phyloP scores from a whole-genome alignment of 225 moss, liverwort and hornwort genomes.

The Physcomitrium patens region DNA sequence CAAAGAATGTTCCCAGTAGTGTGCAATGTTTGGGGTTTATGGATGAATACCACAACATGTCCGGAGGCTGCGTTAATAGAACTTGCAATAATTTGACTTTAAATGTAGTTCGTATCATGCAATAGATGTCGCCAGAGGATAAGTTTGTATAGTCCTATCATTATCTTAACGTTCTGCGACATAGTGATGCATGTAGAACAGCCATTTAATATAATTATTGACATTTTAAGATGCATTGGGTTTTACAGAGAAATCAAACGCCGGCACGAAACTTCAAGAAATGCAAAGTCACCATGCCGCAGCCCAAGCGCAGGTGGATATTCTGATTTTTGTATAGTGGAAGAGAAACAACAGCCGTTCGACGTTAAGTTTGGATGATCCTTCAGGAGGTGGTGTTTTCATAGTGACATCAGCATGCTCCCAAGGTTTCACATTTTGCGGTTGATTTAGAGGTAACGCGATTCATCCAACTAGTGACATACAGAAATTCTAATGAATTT shows the following conservation, averaged over 20 bases:
- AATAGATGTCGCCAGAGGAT: neutral
- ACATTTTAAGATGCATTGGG: neutral
- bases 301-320: slow-evolving; percentile 55
- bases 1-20: neutral
- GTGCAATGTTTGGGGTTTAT: neutral
- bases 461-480: neutral
- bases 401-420: neutral
- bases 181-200: neutral
- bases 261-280: slow-evolving; percentile 44
- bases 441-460: slow-evolving; percentile 19
- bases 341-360: slow-evolving; percentile 8
- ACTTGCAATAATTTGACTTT: neutral
- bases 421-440: slow-evolving; percentile 13
- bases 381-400: neutral
- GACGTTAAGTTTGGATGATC: slow-evolving; percentile 4
- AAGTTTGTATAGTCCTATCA: neutral
- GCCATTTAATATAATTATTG: neutral
- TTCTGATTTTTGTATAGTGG: slow-evolving; percentile 20
- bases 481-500: neutral
- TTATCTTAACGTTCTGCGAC: neutral
- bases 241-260: slow-evolving; percentile 36
- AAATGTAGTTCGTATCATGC: neutral
- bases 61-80: neutral
- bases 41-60: neutral
- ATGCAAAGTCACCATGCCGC: slow-evolving; percentile 47